phyloP scores from a whole-genome alignment of 495 filamentous ascomycete species.

The Pseudomonodictys pantanalensis region DNA sequence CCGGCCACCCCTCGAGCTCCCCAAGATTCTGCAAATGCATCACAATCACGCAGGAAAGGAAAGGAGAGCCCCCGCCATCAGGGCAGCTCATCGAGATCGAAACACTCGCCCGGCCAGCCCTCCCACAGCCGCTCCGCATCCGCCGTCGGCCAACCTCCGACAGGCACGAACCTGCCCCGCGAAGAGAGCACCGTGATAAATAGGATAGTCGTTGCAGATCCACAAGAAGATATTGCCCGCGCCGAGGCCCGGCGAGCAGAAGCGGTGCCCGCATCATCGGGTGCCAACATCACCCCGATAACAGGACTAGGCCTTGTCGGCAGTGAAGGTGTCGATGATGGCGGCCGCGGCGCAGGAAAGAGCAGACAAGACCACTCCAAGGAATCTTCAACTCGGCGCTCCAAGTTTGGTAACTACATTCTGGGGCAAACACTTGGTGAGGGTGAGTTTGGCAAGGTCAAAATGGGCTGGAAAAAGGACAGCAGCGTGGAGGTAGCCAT shows the following conservation, averaged over 20 bases:
- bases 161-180: slow-evolving; percentile 52
- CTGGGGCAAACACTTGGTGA: slow-evolving; percentile 96
- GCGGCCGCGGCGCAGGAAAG: slow-evolving; percentile 56
- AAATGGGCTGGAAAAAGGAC: slow-evolving; percentile 98
- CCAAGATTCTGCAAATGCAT: slow-evolving; percentile 39
- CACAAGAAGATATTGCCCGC: slow-evolving; percentile 71
- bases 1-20: slow-evolving; percentile 15
- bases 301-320: slow-evolving; percentile 56
- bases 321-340: slow-evolving; percentile 59
- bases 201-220: slow-evolving; percentile 73
- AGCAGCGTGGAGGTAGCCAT: slow-evolving; percentile 93
- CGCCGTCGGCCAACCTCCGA: slow-evolving; percentile 40
- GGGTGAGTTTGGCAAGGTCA: slow-evolving; percentile 98
- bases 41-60: slow-evolving; percentile 51
- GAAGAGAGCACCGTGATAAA: slow-evolving; percentile 73
- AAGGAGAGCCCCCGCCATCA: slow-evolving; percentile 46
- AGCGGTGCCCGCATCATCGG: slow-evolving; percentile 52
- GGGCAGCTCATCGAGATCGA: slow-evolving; percentile 32
- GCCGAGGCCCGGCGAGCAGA: slow-evolving; percentile 70
- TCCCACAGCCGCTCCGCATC: slow-evolving; percentile 46
- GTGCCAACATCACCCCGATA: slow-evolving; percentile 50
- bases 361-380: slow-evolving; percentile 76
- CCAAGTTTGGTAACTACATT: slow-evolving; percentile 89
- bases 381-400: slow-evolving; percentile 64
- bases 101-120: slow-evolving; percentile 33